Evolutionary conservation across 139 green algal genomes (phyloP).

Genomic region (Auxenochlorella pyrenoidosa): DNA sequence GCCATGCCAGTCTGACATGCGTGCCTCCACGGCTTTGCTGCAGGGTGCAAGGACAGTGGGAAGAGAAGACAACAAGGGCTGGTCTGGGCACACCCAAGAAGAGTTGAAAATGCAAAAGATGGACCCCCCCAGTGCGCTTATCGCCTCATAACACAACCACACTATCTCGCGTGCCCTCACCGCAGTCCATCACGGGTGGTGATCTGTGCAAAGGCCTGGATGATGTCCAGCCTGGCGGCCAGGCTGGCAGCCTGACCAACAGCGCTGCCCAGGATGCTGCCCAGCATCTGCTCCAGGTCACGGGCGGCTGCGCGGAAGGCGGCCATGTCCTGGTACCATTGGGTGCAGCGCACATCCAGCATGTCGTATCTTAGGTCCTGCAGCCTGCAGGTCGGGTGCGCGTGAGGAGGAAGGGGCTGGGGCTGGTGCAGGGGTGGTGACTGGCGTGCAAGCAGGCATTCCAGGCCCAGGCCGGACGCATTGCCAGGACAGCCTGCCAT

Average conservation of each 20-base stretch:
- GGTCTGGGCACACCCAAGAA: too few species aligned
- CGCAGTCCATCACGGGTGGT: conserved; percentile 2
- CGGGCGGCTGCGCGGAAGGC: neutral
- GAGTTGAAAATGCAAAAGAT: too few species aligned
- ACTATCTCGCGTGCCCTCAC: neutral
- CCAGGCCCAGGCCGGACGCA: too few species aligned
- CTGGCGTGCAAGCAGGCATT: too few species aligned
- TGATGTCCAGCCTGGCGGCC: conserved; percentile 8
- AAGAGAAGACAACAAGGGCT: too few species aligned
- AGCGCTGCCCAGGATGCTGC: neutral
- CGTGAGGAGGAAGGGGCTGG: neutral
- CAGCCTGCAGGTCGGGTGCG: conserved; percentile 3
- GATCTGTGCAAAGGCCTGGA: conserved; percentile 13
- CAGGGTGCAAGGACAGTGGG: neutral
- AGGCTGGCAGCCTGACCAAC: neutral
- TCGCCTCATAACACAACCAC: too few species aligned
- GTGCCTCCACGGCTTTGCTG: conserved; percentile 22
- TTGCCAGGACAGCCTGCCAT: too few species aligned
- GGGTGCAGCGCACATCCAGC: conserved; percentile 12
- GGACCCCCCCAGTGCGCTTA: too few species aligned
- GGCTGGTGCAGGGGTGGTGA: neutral
- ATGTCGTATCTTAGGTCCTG: conserved; percentile 8
- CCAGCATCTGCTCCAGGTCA: conserved; percentile 35
- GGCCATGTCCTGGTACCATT: conserved; percentile 33
- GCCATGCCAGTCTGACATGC: conserved; percentile 24